phyloP scores from a whole-genome alignment of 352 stramenopile genomes.

The Globisporangium cylindrosporum region DNA sequence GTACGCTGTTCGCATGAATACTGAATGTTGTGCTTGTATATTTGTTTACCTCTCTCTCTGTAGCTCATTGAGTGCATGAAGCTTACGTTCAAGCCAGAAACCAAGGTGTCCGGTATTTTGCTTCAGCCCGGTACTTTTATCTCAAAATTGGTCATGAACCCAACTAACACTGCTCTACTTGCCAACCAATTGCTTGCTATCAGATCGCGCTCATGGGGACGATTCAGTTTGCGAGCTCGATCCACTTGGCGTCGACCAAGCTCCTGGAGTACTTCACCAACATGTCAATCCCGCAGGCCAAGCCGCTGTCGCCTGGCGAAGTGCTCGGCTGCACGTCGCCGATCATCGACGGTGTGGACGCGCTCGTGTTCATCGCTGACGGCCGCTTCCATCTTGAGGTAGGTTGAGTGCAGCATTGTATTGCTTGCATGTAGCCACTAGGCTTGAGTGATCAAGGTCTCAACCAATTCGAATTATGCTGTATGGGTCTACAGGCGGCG shows the following conservation, averaged over 20 bases:
- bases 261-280: slow-evolving; percentile 82
- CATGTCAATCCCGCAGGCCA: slow-evolving; percentile 93
- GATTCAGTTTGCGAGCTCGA: slow-evolving; percentile 94
- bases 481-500: slow-evolving; percentile 54
- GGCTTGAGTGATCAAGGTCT: not conserved
- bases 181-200: not conserved
- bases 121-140: not conserved
- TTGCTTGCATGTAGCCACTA: not conserved
- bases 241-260: slow-evolving; percentile 76
- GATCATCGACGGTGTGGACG: slow-evolving; percentile 87
- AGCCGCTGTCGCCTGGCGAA: slow-evolving; percentile 97
- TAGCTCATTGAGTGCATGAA: slow-evolving; percentile 95
- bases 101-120: slow-evolving; percentile 39
- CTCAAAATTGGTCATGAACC: not conserved
- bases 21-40: not conserved
- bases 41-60: not conserved
- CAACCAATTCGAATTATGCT: not conserved
- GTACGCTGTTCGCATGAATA: not conserved
- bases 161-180: not conserved
- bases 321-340: slow-evolving; percentile 99
- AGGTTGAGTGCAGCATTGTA: not conserved
- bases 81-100: slow-evolving; percentile 78
- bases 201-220: slow-evolving; percentile 93
- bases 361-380: slow-evolving; percentile 98
- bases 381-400: slow-evolving; percentile 99